A percentile compares a stretch with the other conserved stretches of the same genome.
These are phyloP conservation scores for Calocybe cyanea DNA, from an alignment of 768 basidiomycete species.

Conservation along the genomic window DNA sequence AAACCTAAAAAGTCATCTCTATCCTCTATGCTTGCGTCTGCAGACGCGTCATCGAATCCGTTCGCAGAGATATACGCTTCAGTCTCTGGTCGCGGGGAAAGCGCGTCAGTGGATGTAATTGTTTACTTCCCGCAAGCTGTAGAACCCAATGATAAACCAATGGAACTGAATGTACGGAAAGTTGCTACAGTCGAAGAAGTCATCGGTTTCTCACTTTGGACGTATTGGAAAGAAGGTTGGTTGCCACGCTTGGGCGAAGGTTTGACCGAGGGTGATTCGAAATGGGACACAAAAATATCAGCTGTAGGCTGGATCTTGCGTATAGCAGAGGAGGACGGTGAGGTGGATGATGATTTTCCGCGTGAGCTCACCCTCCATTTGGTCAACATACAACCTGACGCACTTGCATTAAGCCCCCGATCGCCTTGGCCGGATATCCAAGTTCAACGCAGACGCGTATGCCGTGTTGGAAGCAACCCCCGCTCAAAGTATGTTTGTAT, in stretches of 20 bases:
- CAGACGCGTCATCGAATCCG: constrained; percentile 70
- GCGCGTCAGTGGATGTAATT: constrained; percentile 59
- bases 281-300: constrained; percentile 53
- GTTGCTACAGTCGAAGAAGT: constrained; percentile 96
- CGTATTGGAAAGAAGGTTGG: constrained; percentile 89
- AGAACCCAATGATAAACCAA: constrained; percentile 54
- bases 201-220: constrained; percentile 88
- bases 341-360: constrained; percentile 98
- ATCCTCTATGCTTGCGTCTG: constrained; percentile 69
- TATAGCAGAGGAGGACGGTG: constrained; percentile 95
- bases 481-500: constrained; percentile 52
- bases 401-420: constrained; percentile 69
- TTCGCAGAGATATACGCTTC: constrained; percentile 85
- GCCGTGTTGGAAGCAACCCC: constrained; percentile 78
- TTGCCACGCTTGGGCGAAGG: constrained; percentile 73
- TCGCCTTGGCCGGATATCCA: constrained; percentile 76
- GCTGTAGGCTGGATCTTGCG: constrained; percentile 90
- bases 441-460: constrained; percentile 88
- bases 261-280: constrained; percentile 56
- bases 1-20: constrained; percentile 58
- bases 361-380: constrained; percentile 48
- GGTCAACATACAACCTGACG: background rate
- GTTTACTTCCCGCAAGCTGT: constrained; percentile 84
- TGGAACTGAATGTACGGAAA: constrained; percentile 74
- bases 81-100: constrained; percentile 72